Base-by-base conservation (phyloP, 306 rosid species). In the Carpinus fangiana region DNA sequence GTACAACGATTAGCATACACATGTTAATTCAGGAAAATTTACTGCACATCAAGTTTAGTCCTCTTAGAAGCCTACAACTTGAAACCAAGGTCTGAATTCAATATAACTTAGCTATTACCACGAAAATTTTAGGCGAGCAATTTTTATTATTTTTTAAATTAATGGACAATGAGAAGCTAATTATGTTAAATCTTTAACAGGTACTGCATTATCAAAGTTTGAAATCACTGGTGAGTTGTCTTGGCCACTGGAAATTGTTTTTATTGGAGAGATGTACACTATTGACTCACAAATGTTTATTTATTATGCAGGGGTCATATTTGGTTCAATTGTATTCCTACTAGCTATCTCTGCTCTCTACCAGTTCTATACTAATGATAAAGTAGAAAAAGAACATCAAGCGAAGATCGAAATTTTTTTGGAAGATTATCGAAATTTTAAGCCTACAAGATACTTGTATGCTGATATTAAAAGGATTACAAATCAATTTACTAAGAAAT, bases 391-490 rank as follows among this genome's bases (percentile, higher is more conserved):
- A 34, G 85, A 66, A 53, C 54, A 75, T 45, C 81, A 78, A 47
- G 17, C 7, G 4, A 83, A 64, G 54, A 78, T 83, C 21, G 78
- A 71, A 38, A 73, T 13, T 55, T 78, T 78, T 72, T 68, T 80
- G 73, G 75, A 76, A 54, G 79, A 83, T 14, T 79, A 79, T 43
- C 66, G 64, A 72, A 83, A 83, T 66, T 55, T 74, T 9, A 75
- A 73, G 59, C 85, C 82, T 1, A 48, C 87, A 9, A 75, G 89
- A 38, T 80, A 72, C 52, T 66, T 81, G 3, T 83, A 78, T 45
- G 77, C 53, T 0, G 87, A 86, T 66, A 67, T 86, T 57, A 81
- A 75, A 72, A 74, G 79, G 62, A 75, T 86, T 31, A 78, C 87
- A 56, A 80, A n/a, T n/a, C n/a, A n/a, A n/a, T n/a, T n/a, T n/a